Base-by-base conservation (phyloP, 1,284 basidiomycete genomes). In the Ganoderma sp. region DNA sequence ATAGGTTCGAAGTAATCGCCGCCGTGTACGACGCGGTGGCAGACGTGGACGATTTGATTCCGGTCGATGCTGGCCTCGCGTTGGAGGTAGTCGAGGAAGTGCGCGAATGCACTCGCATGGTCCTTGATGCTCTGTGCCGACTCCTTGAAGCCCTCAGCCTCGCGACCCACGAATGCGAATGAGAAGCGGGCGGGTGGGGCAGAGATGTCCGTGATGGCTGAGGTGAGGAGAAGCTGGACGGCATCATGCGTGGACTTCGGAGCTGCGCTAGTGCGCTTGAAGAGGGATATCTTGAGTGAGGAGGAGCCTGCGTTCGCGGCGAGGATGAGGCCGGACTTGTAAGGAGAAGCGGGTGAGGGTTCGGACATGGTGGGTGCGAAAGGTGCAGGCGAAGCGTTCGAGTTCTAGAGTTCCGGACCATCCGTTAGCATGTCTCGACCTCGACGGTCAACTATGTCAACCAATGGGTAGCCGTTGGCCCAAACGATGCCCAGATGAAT, bases 21-120 rank as follows among this genome's bases (percentile, higher is more conserved):
- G 2, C 95, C 95, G 74, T 96, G 95, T 1, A 97, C 95, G 60
- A 95, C 90, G 41, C 88, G 85, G 76, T 93, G 90, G 71, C 90
- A 91, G 56, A 91, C 82, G 67, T 87, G 82, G 7, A 76, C 79
- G 65, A 93, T 85, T 3, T 83, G 72, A 43, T 78, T 74, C 19
- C 77, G 77, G 70, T 87, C 81, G 56, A 90, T 83, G 61, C 79
- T 78, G 2, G 79, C 79, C 39, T 84, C 81, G 9, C 77, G 66
- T 66, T 84, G 75, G 43, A 92, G 80, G 63, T 79, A 79, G 19
- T 83, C 74, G 41, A 93, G 80, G 76, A 93, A 91, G 74, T 88
- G 83, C 32, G 81, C 76, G 74, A 93, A 92, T 0, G 89, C 90
- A n/a, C 83, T 84, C 19, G 84, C 83, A 71, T 92, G 90, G 75